Base-by-base conservation (phyloP, 768 basidiomycete species). In the Megacollybia marginata region DNA sequence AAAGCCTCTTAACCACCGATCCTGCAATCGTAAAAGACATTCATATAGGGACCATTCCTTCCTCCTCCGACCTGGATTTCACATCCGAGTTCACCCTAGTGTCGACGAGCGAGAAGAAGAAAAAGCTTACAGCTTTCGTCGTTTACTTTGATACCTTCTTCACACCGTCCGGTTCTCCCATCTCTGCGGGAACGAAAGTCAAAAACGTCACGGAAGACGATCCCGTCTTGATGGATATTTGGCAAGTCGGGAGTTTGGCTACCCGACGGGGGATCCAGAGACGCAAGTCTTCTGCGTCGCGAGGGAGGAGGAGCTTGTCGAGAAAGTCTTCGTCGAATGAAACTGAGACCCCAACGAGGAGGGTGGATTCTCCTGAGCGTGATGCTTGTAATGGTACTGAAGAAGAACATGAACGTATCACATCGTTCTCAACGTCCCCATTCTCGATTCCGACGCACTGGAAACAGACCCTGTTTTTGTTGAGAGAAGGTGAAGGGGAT, bases 101-200 rank as follows among this genome's bases (percentile, higher is more conserved):
- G n/a, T 80, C 83, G 5, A 83, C 76, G 1, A 71, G 75, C 2
- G 68, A 72, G 10, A 77, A 76, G 53, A 76, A 80, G 33, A 78
- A 76, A 5, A 85, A 85, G 61, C 73, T 88, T 40, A 82, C 82
- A 60, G 75, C 88, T 6, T 83, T 98, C 69, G 74, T 96, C 20
- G 80, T 93, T 15, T 95, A 95, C 69, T 98, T 98, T 59, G 95
- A 98, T 67, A 86, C 88, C 0, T 97, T 93, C 74, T 97, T 98
- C 74, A 64, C 15, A 13, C 70, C 53, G 40, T 71, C 65, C 28
- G 85, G 78, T 9, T 69, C 69, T 40, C 77, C 78, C 1, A 67
- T 85, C 6, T 64, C 81, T 0, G 70, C 77, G 0, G 69, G 69
- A 33, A 75, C 75, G 0, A 59, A 75, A 18, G 85, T 82, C 9